These are phyloP conservation scores for Lasiodiplodia hormozganensis DNA, from an alignment of 2,329 filamentous ascomycete species.

Conservation along the genomic window DNA sequence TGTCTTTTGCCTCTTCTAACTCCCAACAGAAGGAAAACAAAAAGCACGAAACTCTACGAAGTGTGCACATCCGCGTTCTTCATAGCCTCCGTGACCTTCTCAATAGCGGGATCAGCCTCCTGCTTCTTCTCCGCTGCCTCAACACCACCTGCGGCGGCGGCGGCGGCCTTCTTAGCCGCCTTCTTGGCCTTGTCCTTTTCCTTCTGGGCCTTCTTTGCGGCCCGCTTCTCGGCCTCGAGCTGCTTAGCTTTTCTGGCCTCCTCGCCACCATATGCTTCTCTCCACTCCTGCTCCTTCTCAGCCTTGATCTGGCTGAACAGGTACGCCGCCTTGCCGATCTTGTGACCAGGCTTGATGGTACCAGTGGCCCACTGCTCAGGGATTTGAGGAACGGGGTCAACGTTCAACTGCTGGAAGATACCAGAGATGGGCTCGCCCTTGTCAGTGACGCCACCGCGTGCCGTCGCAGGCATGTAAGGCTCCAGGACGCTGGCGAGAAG, in stretches of 20 bases:
- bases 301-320: slow-evolving; percentile 84
- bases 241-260: slow-evolving; percentile 73
- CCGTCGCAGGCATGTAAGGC: slow-evolving; percentile 75
- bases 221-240: slow-evolving; percentile 58
- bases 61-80: slow-evolving; percentile 30
- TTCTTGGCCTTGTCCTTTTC: slow-evolving; percentile 63
- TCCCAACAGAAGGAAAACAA: background rate
- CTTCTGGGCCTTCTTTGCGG: slow-evolving; percentile 68
- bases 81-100: slow-evolving; percentile 30
- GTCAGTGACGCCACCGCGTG: slow-evolving; percentile 24
- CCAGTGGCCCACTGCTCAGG: slow-evolving; percentile 55
- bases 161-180: slow-evolving; percentile 59
- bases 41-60: slow-evolving; percentile 16
- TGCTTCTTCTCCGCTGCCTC: slow-evolving; percentile 30
- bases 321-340: slow-evolving; percentile 79
- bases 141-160: slow-evolving; percentile 46
- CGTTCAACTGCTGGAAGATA: slow-evolving; percentile 79
- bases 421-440: slow-evolving; percentile 24
- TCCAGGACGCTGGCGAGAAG: slow-evolving; percentile 33
- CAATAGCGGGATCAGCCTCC: slow-evolving; percentile 28
- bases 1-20: background rate
- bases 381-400: slow-evolving; percentile 61
- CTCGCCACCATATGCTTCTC: slow-evolving; percentile 73
- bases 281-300: slow-evolving; percentile 84
- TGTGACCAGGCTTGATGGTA: slow-evolving; percentile 69